Base-by-base conservation (phyloP, 2,329 filamentous ascomycete species). In the Juglanconis oblonga region DNA sequence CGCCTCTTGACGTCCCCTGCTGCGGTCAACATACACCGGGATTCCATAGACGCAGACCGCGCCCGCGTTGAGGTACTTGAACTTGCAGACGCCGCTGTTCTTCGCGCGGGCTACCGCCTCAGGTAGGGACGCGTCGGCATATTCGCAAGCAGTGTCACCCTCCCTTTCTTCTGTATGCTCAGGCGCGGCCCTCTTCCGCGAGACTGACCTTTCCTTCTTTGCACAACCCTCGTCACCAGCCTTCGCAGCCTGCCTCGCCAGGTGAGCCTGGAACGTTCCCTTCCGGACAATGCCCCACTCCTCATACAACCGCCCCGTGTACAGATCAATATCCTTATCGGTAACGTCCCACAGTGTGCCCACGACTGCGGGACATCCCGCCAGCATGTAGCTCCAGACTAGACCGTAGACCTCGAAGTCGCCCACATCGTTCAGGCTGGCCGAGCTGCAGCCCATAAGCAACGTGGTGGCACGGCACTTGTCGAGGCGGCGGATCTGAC, bases 291-390 rank as follows among this genome's bases (percentile, higher is more conserved):
- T 73, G 0, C 95, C 95, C 95, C 95, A 99, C 67, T 89, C 83
- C 71, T 95, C 90, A 71, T 97, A 90, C 3, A 90, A 79, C 32
- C 83, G 81, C 38, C 88, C 86, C 0, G 93, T 90, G 73, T 97
- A 96, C 17, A 93, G 89, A 77, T 99, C 96, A 72, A 97, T 97
- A 73, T 99, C 95, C 69, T 91, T 91, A 72, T 99, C 95, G 9
- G 95, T 99, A 53, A 99, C 95, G 73, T 99, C 95, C 95, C 95
- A 99, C 42, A 99, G 80, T 14, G 93, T 97, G 50, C 92, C 95
- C 2, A 98, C 87, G 9, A 98, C 86, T 0, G 94, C 92, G 3
- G 92, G 92, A 67, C 84, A 87, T 1, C 92, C 94, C 0, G 92
- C 93, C 66, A 94, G 87, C 75, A 99, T 87, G 76, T 98, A 98